Percentiles rank a stretch among this genome's conserved stretches.
Conservation (phyloP, 208 protist species). For the Wallacemonas collosoma region DNA sequence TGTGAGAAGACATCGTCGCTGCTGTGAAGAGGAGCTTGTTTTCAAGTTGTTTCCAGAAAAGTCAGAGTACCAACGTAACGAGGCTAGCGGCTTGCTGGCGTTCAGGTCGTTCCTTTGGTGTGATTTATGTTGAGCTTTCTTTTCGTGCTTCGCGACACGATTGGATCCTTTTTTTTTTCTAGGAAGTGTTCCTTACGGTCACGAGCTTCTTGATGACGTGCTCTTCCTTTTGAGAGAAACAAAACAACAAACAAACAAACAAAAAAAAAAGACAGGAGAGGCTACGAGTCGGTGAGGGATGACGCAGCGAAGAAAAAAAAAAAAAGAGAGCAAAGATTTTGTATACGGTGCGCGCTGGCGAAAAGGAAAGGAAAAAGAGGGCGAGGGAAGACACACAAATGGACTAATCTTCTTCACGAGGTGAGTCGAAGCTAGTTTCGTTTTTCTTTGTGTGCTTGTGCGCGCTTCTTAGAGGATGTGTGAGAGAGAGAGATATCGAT, state of each 20-base stretch:
- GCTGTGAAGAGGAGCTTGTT: neutral
- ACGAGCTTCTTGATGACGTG: neutral
- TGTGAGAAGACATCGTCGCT: neutral
- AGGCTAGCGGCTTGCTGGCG: too few relatives aligned
- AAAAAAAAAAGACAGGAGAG: neutral
- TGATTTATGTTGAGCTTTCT: too few relatives aligned
- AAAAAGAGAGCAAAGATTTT: neutral
- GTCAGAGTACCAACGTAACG: too few relatives aligned
- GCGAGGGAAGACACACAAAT: neutral
- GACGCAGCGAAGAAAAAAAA: conserved; percentile 16
- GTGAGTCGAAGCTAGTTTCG: neutral
- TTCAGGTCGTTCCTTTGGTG: too few relatives aligned
- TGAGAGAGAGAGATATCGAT: neutral
- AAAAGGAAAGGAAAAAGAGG: conserved; percentile 12
- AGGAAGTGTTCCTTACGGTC: neutral
- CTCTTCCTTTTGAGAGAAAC: neutral
- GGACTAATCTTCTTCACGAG: neutral
- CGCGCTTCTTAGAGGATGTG: neutral
- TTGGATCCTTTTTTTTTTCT: neutral
- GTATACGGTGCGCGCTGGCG: neutral
- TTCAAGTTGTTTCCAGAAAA: neutral
- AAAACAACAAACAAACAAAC: conserved; percentile 5
- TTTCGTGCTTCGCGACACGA: too few relatives aligned
- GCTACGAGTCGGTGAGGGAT: conserved; percentile 1
- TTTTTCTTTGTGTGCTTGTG: neutral